These are phyloP conservation scores for Beta macrorhiza DNA, from an alignment of 179 eudicot species.

Conservation along the genomic window DNA sequence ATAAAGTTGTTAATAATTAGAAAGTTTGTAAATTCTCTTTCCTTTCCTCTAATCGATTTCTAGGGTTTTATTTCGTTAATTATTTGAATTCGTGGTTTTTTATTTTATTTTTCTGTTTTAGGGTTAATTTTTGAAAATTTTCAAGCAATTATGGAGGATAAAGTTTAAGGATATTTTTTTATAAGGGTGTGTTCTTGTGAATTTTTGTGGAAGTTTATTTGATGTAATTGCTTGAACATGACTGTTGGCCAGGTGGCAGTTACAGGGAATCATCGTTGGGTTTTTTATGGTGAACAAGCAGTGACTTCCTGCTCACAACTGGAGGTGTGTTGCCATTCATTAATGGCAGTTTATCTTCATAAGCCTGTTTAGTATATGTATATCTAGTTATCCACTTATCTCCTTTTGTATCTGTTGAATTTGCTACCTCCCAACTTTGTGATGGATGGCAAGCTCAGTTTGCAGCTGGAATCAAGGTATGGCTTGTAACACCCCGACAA, in stretches of 20 bases:
- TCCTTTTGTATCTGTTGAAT: constrained; percentile 12
- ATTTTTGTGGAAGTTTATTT: background rate
- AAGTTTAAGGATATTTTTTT: too few species aligned
- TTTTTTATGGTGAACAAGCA: constrained; percentile 45
- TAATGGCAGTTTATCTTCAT: constrained; percentile 1
- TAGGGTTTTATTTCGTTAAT: too few species aligned
- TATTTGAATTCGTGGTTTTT: too few species aligned
- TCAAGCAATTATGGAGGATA: too few species aligned
- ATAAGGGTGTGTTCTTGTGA: background rate
- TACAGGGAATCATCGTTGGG: constrained; percentile 83
- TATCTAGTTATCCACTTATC: background rate
- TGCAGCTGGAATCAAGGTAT: constrained; percentile 79
- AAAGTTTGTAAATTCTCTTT: too few species aligned
- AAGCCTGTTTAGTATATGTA: background rate
- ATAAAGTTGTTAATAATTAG: too few species aligned
- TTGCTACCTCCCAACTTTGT: constrained; percentile 43
- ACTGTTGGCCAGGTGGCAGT: constrained; percentile 78
- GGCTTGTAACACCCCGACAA: background rate
- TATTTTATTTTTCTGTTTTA: background rate
- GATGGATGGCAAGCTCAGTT: constrained; percentile 74
- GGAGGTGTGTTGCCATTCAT: constrained; percentile 47
- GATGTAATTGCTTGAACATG: constrained; percentile 38
- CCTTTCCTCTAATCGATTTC: too few species aligned
- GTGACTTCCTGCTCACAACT: constrained; percentile 36
- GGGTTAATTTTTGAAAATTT: too few species aligned